Evolutionary conservation across 257 asterid genomes (phyloP), one percentile per base, ranked within the genome.

Genomic region (Solanum pinnatisectum): DNA sequence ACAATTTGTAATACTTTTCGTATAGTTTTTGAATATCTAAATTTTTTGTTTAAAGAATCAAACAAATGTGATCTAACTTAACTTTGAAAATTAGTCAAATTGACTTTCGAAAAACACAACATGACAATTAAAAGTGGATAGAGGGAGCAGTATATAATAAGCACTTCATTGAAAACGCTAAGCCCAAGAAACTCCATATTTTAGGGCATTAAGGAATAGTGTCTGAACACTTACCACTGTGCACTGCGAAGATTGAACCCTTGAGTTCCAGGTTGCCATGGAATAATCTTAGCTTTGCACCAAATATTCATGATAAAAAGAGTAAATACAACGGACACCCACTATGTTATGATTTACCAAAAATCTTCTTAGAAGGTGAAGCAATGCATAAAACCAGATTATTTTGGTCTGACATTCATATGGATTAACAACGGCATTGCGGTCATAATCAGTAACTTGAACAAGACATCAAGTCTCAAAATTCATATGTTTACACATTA

Each of bases 401-500:
- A 27, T 27, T 44, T 81, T 81, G 68, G 68, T 30, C 2, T 30
- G 67, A 46, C 42, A 27, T 30, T 10, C 42, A 46, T 46, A 16
- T 81, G 85, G 85, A 46, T 46, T 10, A 46, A 46, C 40, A 46
- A 81, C 20, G 25, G 39, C 42, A 27, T 59, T 27, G 25, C 1
- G 9, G 39, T 79, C 65, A 25, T 44, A 79, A 42, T 44, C 84
- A 79, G 84, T 7, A 42, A 79, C 39, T 88, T 88, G 90, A 89
- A 86, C 82, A 78, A 73, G 91, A 73, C 83, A 76, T 85, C 73
- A 79, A 72, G 88, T 78, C 88, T 42, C 42, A 88, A 87, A 89
- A 83, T 77, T 84, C 63, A 33, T 36, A 30, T 10, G 70, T 87
- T 90, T 91, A 87, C 87, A 88, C 27, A 89, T 88, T 89, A 94